Evolutionary conservation across 2,329 filamentous ascomycete species (phyloP).

Genomic region (Epichloe scottii): DNA sequence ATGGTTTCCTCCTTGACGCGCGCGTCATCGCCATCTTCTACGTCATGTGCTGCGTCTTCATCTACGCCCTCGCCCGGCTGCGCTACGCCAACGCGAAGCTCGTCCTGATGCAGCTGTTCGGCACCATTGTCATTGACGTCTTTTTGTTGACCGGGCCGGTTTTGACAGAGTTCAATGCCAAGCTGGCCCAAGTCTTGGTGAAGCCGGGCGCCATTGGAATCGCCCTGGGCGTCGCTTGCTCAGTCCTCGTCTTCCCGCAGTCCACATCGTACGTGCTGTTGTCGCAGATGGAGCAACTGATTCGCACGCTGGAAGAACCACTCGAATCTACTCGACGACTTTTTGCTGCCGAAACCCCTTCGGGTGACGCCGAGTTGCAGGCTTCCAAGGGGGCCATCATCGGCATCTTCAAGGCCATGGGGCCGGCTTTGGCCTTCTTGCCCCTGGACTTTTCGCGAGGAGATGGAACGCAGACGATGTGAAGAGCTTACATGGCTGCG

Average conservation of each 20-base stretch:
- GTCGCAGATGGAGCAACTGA: constrained; percentile 17
- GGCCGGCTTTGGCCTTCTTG: constrained; percentile 29
- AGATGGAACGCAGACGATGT: constrained; percentile 33
- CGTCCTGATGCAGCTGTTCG: constrained; percentile 30
- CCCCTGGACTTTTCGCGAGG: constrained; percentile 33
- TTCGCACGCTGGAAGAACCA: constrained; percentile 19
- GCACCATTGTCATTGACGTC: constrained; percentile 32
- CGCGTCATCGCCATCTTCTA: constrained; percentile 27
- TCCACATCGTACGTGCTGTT: constrained; percentile 34
- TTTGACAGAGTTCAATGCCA: constrained; percentile 27
- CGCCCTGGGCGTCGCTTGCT: constrained; percentile 30
- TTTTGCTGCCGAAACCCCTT: constrained; percentile 10
- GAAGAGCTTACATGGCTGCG: constrained; percentile 19
- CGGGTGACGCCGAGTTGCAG: constrained; percentile 18
- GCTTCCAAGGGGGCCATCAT: constrained; percentile 18
- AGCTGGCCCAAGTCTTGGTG: constrained; percentile 25
- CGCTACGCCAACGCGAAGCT: constrained; percentile 33
- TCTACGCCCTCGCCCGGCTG: constrained; percentile 31
- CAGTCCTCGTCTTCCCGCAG: constrained; percentile 34
- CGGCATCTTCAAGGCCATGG: constrained; percentile 22
- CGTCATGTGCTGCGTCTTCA: constrained; percentile 28
- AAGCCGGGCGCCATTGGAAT: constrained; percentile 33
- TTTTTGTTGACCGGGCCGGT: constrained; percentile 31
- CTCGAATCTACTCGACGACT: constrained; percentile 18
- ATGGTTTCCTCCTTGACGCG: constrained; percentile 35